phyloP scores from a whole-genome alignment of 2,329 filamentous ascomycete genomes.

The Samsoniella hepiali region DNA sequence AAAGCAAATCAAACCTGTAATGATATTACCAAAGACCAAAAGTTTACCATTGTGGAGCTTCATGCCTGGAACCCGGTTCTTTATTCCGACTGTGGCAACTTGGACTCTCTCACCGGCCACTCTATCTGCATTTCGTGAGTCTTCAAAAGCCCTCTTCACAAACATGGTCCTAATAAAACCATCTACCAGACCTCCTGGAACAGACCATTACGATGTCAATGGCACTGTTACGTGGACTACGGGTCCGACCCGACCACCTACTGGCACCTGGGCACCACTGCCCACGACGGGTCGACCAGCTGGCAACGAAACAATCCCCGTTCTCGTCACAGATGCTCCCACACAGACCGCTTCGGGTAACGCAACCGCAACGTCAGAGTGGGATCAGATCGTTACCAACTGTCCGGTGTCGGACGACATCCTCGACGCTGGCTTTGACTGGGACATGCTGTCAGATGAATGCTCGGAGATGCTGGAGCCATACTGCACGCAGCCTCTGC shows the following conservation, averaged over 20 bases:
- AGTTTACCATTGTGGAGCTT: not conserved
- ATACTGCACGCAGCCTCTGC: not conserved
- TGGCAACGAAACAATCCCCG: not conserved
- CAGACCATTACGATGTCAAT: not conserved
- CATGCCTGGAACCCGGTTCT: slow-evolving; percentile 1
- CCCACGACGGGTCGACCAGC: slow-evolving; percentile 1
- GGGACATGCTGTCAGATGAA: not conserved
- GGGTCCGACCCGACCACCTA: not conserved
- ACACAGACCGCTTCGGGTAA: not conserved
- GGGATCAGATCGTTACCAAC: not conserved
- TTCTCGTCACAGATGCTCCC: not conserved
- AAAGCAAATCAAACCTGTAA: not conserved
- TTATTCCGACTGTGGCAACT: not conserved
- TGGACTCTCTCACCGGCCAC: not conserved
- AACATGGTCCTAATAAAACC: not conserved
- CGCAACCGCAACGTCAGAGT: not conserved
- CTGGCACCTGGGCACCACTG: not conserved
- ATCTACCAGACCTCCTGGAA: not conserved
- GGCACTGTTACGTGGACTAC: not conserved
- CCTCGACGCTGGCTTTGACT: not conserved
- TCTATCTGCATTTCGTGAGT: slow-evolving; percentile 7
- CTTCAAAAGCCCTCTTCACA: not conserved
- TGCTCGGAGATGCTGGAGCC: not conserved
- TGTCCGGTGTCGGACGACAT: not conserved
- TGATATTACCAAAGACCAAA: not conserved